These are phyloP conservation scores for Cladosporium sp. DNA, from an alignment of 2,329 filamentous ascomycete genomes.

Conservation along the genomic window DNA sequence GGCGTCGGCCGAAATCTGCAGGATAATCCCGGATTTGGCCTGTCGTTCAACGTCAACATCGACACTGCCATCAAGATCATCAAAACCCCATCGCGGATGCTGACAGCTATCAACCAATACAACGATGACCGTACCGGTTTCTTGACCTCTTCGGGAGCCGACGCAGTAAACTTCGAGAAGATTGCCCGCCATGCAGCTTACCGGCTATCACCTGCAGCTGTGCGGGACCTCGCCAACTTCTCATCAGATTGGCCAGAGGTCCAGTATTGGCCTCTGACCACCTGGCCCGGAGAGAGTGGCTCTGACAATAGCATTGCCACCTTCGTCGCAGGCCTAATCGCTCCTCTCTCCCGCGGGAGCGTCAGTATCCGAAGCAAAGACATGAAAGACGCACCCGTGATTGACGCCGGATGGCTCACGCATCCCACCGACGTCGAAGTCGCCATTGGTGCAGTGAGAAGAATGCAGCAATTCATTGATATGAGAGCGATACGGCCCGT, in stretches of 20 bases:
- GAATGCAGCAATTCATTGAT: conserved; percentile 26
- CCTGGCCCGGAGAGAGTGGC: too few species aligned
- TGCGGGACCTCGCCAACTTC: conserved; percentile 18
- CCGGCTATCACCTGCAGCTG: neutral
- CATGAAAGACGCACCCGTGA: conserved; percentile 26
- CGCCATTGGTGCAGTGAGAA: conserved; percentile 29
- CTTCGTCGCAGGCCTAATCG: conserved; percentile 28
- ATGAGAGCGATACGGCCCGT: too few species aligned
- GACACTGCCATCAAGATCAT: too few species aligned
- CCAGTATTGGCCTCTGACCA: conserved; percentile 1
- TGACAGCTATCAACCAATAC: too few species aligned
- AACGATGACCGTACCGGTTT: too few species aligned
- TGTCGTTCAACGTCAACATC: neutral
- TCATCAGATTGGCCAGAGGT: conserved; percentile 34
- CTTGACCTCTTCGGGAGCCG: neutral
- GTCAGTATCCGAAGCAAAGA: conserved; percentile 31
- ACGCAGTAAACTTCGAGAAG: neutral
- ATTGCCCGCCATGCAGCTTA: too few species aligned
- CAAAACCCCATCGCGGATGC: too few species aligned
- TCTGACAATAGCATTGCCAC: conserved; percentile 32
- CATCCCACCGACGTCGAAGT: conserved; percentile 29
- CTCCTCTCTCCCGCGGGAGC: conserved; percentile 34
- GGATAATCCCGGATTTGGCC: conserved; percentile 24
- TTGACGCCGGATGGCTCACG: conserved; percentile 36
- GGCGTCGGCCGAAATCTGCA: conserved; percentile 28